These are phyloP conservation scores for Xylariaceae sp. DNA, from an alignment of 2,329 filamentous ascomycete species.

Conservation along the genomic window DNA sequence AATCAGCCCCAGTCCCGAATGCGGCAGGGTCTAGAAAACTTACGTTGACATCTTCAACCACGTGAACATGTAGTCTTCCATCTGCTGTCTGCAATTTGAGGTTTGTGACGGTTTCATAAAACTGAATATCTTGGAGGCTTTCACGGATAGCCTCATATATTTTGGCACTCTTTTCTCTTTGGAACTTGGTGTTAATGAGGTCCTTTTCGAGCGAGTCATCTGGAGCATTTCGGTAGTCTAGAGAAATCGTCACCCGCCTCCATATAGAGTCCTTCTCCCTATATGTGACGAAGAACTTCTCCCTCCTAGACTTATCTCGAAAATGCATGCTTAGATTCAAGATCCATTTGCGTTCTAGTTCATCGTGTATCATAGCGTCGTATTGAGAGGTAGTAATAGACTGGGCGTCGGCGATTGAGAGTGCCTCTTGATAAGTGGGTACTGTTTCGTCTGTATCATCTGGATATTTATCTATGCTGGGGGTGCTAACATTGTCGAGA, in stretches of 20 bases:
- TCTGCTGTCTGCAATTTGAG: conserved; percentile 90
- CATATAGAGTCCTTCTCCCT: conserved; percentile 79
- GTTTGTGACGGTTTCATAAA: conserved; percentile 95
- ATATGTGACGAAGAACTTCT: conserved; percentile 98
- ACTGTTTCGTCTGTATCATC: conserved; percentile 38
- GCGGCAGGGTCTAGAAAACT: conserved; percentile 38
- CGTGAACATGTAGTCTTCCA: conserved; percentile 89
- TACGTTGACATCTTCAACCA: conserved; percentile 91
- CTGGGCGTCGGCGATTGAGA: conserved; percentile 47
- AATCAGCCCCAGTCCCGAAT: conserved; percentile 12
- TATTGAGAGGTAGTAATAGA: conserved; percentile 61
- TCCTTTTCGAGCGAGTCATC: conserved; percentile 86
- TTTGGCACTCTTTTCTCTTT: conserved; percentile 88
- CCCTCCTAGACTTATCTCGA: conserved; percentile 85
- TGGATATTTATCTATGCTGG: conserved; percentile 30
- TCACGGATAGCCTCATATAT: conserved; percentile 96
- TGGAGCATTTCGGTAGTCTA: conserved; percentile 85
- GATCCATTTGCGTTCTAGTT: conserved; percentile 90
- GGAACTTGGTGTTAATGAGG: conserved; percentile 76
- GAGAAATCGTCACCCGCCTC: conserved; percentile 88
- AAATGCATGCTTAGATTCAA: conserved; percentile 99
- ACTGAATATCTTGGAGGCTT: conserved; percentile 90
- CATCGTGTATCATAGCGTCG: conserved; percentile 72
- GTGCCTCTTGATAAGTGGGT: conserved; percentile 24
- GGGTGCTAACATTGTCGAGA: conserved; percentile 31